phyloP scores from a whole-genome alignment of 2,329 filamentous ascomycete genomes.

The Fusarium sublunatum region DNA sequence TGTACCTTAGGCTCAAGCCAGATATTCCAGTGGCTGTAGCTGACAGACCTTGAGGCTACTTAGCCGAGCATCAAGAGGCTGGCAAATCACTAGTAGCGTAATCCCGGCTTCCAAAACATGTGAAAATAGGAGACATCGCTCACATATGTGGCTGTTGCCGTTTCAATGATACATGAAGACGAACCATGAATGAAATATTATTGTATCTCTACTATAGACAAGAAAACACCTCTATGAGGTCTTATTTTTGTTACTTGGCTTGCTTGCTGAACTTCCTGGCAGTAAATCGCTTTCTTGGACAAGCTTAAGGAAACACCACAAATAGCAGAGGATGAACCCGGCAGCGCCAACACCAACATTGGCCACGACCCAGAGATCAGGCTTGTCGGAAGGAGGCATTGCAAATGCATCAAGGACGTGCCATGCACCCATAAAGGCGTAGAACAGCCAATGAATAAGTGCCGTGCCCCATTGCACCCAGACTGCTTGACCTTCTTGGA shows the following conservation, averaged over 20 bases:
- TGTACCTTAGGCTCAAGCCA: no score
- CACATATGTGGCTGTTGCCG: neutral
- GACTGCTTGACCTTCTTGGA: constrained; percentile 57
- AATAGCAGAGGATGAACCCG: constrained; percentile 87
- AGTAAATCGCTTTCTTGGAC: constrained; percentile 68
- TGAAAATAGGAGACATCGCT: no score
- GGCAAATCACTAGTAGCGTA: no score
- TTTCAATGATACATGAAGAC: neutral
- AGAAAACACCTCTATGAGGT: constrained; percentile 24
- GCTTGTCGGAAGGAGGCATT: constrained; percentile 77
- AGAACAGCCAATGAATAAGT: constrained; percentile 80
- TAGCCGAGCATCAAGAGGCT: no score
- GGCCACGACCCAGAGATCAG: constrained; percentile 92
- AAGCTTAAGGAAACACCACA: constrained; percentile 87
- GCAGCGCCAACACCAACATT: constrained; percentile 89
- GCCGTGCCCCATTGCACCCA: constrained; percentile 65
- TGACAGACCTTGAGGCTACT: no score
- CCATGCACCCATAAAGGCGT: constrained; percentile 81
- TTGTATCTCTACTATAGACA: constrained; percentile 11
- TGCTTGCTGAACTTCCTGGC: constrained; percentile 45
- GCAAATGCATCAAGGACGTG: constrained; percentile 79
- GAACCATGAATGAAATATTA: neutral
- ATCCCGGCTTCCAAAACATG: no score
- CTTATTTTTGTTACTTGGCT: constrained; percentile 50
- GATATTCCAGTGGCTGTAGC: no score